Base-by-base conservation (phyloP, 2,329 filamentous ascomycete genomes). In the Cladosporium sp. region DNA sequence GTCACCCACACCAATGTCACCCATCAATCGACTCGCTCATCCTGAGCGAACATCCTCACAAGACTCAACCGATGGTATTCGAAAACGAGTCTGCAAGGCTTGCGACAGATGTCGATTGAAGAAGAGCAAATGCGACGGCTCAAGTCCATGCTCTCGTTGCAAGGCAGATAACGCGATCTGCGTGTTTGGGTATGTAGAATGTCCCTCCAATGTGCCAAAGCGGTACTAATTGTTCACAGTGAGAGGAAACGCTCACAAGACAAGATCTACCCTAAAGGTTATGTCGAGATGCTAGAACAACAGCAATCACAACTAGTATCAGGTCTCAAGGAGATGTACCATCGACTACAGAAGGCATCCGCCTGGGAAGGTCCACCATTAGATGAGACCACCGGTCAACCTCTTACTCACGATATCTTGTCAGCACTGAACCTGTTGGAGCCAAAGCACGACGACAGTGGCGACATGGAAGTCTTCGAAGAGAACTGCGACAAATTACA, bases 251-350 rank as follows among this genome's bases (percentile, higher is more conserved):
- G 85, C 75, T 80, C 81, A 6, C 83, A 85, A 65, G 84, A 87
- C 71, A 86, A 86, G 70, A 80, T 85, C 47, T 86, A 86, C 69
- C 84, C 84, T n/a, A 87, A 86, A 74, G 84, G 84, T 80, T 86
- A 68, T 40, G 83, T 86, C 28, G 84, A 87, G 70, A 85, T 86
- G 82, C 78, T 87, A 50, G 84, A 87, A 66, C 83, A 85, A 66
- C 83, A 87, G 74, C 84, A 86, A 70, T 70, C 74, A 19, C 83
- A 85, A 73, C 75, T 87, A 4, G 83, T 86, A 28, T 74, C 80
- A 55, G 84, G 82, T 42, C 76, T 86, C 5, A 82, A 84, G 67
- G 81, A 84, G 68, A 73, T 86, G 45, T 86, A 86, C 70, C 77
- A 75, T 61, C 77, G 80, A 53, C 67, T 80, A 32, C 72, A 76